Base-by-base conservation (phyloP, 108 stramenopile genomes). In the Cyclostephanos tholiformis region DNA sequence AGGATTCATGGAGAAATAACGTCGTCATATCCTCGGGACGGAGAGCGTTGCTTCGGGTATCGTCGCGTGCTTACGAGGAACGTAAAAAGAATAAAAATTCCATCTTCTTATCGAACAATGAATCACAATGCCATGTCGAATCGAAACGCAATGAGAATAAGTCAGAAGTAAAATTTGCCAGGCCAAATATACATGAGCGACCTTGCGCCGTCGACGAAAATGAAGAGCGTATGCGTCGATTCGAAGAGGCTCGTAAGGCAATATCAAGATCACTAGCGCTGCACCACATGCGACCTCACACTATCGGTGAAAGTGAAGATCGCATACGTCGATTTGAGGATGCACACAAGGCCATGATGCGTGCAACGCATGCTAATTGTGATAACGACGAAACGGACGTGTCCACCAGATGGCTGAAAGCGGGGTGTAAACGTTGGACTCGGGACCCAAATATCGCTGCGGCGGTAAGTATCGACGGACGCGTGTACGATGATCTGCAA, bases 321-420 rank as follows among this genome's bases (percentile, higher is more conserved):
- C 79, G 85, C 26, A 66, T 81, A 60, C 75, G 66, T n/a, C 82
- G 88, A 60, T 95, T 95, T 65, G 88, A 91, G 59, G 89, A 79
- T 22, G 94, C 94, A 0, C 91, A 89, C 67, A 80, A 75, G 52
- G 88, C 90, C 67, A 88, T 91, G 59, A 89, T 90, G 87, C 72
- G 75, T 1, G 75, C 86, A 73, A 71, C 71, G 71, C 23, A 79
- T 74, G 35, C 56, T 50, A 48, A 58, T 41, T 25, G 60, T 19
- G 63, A 79, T 12, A 26, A 50, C 26, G 77, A 73, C 11, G 78
- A 74, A 14, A 67, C 4, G 35, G 29, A 30, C 14, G 72, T 75
- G 59, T 74, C 72, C 35, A 60, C 78, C 5, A 65, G 63, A 69
- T 74, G 78, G 78, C 67, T 74, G 14, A 82, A 69, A 13, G 44